phyloP scores from a whole-genome alignment of 2,329 filamentous ascomycete genomes.

The Cladosporium sp. region DNA sequence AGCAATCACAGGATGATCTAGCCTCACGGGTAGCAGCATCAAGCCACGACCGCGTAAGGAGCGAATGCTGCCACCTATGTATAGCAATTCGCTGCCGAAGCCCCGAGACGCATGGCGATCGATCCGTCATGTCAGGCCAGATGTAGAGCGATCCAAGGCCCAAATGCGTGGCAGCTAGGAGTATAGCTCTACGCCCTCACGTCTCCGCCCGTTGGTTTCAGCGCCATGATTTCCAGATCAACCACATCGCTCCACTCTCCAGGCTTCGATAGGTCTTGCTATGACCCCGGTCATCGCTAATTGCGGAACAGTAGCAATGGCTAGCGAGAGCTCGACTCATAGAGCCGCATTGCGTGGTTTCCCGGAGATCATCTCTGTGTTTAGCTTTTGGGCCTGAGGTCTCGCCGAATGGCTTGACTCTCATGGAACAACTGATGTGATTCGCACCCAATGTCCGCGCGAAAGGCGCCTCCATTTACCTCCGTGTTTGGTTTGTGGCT shows the following conservation, averaged over 20 bases:
- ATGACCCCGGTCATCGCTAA: not conserved
- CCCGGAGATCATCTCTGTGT: not conserved
- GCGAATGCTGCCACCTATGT: not conserved
- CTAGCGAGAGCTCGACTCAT: not conserved
- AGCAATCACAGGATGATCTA: not conserved
- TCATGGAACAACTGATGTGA: not conserved
- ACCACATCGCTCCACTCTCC: not conserved
- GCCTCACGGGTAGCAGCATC: not conserved
- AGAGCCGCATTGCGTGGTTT: not conserved
- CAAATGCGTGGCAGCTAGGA: not conserved
- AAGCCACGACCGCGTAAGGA: not conserved
- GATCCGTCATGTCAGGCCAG: not conserved
- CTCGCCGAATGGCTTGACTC: not conserved
- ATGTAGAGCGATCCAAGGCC: not conserved
- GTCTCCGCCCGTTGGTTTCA: not conserved
- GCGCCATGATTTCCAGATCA: not conserved
- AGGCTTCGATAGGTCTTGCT: not conserved
- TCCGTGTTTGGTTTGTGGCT: not conserved
- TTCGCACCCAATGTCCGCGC: not conserved
- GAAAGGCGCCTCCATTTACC: not conserved
- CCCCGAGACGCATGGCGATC: not conserved
- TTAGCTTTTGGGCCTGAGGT: not conserved
- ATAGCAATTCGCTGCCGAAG: not conserved
- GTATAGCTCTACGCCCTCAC: not conserved
- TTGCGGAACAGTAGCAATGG: not conserved